phyloP scores from a whole-genome alignment of 768 basidiomycete species.

The Trametes cinnabarina region DNA sequence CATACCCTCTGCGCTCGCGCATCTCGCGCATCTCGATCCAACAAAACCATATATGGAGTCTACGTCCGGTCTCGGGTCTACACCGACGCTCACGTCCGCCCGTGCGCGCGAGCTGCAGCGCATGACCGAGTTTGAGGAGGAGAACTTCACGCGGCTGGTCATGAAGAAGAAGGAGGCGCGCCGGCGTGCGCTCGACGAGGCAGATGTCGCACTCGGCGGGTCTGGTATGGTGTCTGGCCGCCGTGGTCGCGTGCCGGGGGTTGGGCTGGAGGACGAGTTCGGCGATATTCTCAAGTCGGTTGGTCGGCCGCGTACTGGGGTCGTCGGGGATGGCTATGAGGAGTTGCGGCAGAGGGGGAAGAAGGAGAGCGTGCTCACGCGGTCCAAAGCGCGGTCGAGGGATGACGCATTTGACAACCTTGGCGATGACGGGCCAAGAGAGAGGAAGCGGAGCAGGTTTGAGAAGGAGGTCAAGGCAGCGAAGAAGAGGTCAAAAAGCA shows the following conservation, averaged over 20 bases:
- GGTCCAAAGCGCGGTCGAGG: constrained; percentile 46
- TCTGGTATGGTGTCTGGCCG: constrained; percentile 44
- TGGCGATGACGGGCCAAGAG: constrained; percentile 32
- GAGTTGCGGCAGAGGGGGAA: constrained; percentile 68
- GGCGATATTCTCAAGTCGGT: constrained; percentile 70
- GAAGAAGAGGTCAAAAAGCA: constrained; percentile 29
- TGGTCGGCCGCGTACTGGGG: constrained; percentile 40
- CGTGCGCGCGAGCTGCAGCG: constrained; percentile 79
- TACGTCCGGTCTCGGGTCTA: constrained; percentile 66
- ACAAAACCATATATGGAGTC: constrained; percentile 69
- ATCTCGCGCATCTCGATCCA: constrained; percentile 50
- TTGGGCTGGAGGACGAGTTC: constrained; percentile 83
- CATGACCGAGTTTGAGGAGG: constrained; percentile 89
- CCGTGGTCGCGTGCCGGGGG: constrained; percentile 56
- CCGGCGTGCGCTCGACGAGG: constrained; percentile 76
- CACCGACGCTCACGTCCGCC: constrained; percentile 55
- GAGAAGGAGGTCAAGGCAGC: constrained; percentile 42
- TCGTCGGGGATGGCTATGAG: constrained; percentile 74
- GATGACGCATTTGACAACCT: constrained; percentile 30
- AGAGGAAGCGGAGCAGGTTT: constrained; percentile 42
- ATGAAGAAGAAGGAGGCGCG: constrained; percentile 86
- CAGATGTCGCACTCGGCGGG: constrained; percentile 83
- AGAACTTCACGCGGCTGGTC: constrained; percentile 86
- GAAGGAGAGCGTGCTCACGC: constrained; percentile 57
- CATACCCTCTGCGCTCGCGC: constrained; percentile 60